Evolutionary conservation across 352 stramenopile genomes (phyloP), one percentile per base, ranked within the genome.

Genomic region (Poterioochromonas sp.): DNA sequence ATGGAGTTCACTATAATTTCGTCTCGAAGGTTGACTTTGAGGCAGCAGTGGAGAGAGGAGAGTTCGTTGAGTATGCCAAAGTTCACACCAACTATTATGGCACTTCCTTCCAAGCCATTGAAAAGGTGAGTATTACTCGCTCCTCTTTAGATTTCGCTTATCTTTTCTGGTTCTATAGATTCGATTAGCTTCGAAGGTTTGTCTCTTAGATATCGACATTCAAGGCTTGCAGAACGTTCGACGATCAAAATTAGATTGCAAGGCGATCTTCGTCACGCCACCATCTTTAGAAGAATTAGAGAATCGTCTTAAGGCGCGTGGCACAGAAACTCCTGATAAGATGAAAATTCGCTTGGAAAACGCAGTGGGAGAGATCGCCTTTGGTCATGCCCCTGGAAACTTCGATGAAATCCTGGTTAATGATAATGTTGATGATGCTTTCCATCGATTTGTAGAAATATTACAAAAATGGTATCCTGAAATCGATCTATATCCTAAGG

Each of bases 1-100:
- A 99, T 84, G 94, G 95, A 39, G 88, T 97, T 29, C 89, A 97
- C 74, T 99, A 99, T 84, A 90, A 98, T 82, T 99, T 99, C 84
- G 92, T 88, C n/a, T 87, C 88, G 0, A 94, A 95, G 71, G 92
- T 96, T 54, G 80, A 88, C 12, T 93, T 98, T 63, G 86, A 96
- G 64, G 84, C 93, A 69, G 91, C 95, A 81, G 97, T 99, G 80
- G 89, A 88, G 44, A 86, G 85, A 18, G 92, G 92, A 43, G 89
- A 95, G 80, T 99, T 99, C 85, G 82, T 99, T 53, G 95, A 99
- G 83, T 91, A 97, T 83, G 95, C 94, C 0, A 80, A 96, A 76
- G 95, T 99, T 41, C 94, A 99, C 83, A 93, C 91, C 77, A 98
- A 98, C 82, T 91, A 97, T 77, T 98, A 98, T 83, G 94, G 94